These are phyloP conservation scores for Rostrohypoxylon terebratum DNA, from an alignment of 495 filamentous ascomycete genomes.

Conservation along the genomic window DNA sequence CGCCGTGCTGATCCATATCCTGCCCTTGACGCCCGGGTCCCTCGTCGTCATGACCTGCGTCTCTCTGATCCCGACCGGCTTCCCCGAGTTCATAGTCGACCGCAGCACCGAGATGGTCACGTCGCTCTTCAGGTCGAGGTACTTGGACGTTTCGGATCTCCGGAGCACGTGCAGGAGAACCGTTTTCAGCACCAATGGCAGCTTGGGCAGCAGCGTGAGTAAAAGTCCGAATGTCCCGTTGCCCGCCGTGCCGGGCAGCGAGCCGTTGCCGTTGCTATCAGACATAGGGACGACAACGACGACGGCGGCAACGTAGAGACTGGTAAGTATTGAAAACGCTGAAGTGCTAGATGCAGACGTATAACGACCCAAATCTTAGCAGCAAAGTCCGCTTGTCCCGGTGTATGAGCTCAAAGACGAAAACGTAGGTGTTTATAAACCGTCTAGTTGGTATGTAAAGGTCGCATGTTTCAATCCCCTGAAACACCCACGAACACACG, in stretches of 20 bases:
- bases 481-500: no score
- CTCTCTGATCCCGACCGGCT: slow-evolving; percentile 65
- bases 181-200: slow-evolving; percentile 76
- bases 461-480: not conserved
- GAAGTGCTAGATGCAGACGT: not conserved
- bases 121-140: slow-evolving; percentile 83
- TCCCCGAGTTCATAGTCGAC: slow-evolving; percentile 57
- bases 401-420: not conserved
- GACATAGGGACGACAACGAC: slow-evolving; percentile 26
- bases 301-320: not conserved
- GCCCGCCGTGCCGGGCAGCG: slow-evolving; percentile 6
- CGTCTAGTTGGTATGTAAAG: not conserved
- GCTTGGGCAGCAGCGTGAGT: slow-evolving; percentile 63
- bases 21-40: slow-evolving; percentile 78
- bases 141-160: slow-evolving; percentile 72
- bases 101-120: slow-evolving; percentile 78
- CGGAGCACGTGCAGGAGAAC: slow-evolving; percentile 74
- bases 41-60: slow-evolving; percentile 70
- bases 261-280: not conserved
- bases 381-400: not conserved
- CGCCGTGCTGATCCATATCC: slow-evolving; percentile 82
- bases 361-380: not conserved
- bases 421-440: not conserved
- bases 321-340: not conserved
- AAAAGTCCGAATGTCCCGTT: slow-evolving; percentile 50